Base-by-base conservation (phyloP, 208 protist species). In the Leishmania major region DNA sequence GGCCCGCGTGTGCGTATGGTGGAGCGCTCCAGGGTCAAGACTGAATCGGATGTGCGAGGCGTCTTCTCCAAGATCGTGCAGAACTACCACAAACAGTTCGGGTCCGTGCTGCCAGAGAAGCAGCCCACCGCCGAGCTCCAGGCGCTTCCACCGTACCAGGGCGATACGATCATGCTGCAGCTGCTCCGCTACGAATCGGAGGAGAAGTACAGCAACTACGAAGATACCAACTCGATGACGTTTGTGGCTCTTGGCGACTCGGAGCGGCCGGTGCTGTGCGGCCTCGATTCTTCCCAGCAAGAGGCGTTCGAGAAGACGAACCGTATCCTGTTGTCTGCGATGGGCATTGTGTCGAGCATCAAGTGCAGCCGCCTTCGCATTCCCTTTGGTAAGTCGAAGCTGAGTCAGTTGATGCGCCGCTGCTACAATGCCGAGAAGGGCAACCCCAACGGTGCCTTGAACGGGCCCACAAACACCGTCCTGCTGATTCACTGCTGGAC, bases 311-410 rank as follows among this genome's bases (percentile, higher is more conserved):
- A 97, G 85, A 93, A 93, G 84, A 89, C 91, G 22, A 94, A 97
- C 78, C 87, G 93, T 49, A 85, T 89, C n/a, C 84, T 97, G 2
- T 60, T 90, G 17, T 96, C 95, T 19, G 93, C 93, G 0, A 89
- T 90, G 31, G 93, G 93, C 62, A 96, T 98, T 75, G 86, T 98
- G 13, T 95, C 93, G 8, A 95, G 93, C 84, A 98, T 98, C 88
- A 93, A 95, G 79, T 97, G 95, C 88, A 98, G 85, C 84, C 93
- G 95, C 28, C 88, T 98, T 77, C 91, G 96, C 59, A 94, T 98
- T 62, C 96, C 96, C n/a, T 98, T 97, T 85, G 94, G 94, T 43
- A 98, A 97, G 84, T 98, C 94, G 51, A 96, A 97, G 84, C 78
- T 98, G 71, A 96, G 90, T 28, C 93, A 96, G 88, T 88, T 98